Base-by-base conservation (phyloP, 768 basidiomycete species). In the Phlebiopsis flavidoalba region DNA sequence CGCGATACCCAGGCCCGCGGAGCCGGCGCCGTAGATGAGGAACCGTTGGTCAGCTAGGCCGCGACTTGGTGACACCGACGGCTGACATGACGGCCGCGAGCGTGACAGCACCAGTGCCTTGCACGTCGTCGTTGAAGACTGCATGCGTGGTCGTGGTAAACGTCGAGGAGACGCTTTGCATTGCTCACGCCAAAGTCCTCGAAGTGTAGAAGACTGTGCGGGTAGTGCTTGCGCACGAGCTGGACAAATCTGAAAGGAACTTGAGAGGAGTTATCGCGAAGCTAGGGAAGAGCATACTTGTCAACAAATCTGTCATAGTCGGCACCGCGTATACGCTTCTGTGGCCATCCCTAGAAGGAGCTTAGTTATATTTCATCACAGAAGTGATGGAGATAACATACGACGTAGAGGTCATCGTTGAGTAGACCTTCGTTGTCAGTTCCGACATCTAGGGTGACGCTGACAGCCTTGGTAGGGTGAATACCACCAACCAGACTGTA, bases 101-200 rank as follows among this genome's bases (percentile, higher is more conserved):
- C 0, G 87, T 85, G 43, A 90, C 88, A 0, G 88, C 84, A 24
- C 89, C 85, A 17, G 90, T 87, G 45, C 87, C 85, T 78, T 88
- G 87, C 85, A 92, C 87, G 69, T 93, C 91, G 63, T 93, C 92
- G 69, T 93, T 93, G 77, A 93, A 87, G 3, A 83, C 80, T 0
- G 85, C 76, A 63, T 88, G 86, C n/a, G n/a, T 79, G 71, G 47
- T 80, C 77, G 11, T 77, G 75, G 72, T 88, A 91, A 35, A 75
- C 74, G 26, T 83, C 76, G 51, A 93, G 76, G 1, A 92, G 69
- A 22, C 81, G 73, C 60, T 86, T 81, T 0, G 91, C 91, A 63
- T 92, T 91, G 31, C 79, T 77, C 3, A 88, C 83, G 4, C 89
- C 89, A 62, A 91, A 91, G 66, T 93, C 90, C 68, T 93, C 91